These are phyloP conservation scores for Pilobolus umbonatus DNA, from an alignment of 192 early-diverging fungal species.

Conservation along the genomic window DNA sequence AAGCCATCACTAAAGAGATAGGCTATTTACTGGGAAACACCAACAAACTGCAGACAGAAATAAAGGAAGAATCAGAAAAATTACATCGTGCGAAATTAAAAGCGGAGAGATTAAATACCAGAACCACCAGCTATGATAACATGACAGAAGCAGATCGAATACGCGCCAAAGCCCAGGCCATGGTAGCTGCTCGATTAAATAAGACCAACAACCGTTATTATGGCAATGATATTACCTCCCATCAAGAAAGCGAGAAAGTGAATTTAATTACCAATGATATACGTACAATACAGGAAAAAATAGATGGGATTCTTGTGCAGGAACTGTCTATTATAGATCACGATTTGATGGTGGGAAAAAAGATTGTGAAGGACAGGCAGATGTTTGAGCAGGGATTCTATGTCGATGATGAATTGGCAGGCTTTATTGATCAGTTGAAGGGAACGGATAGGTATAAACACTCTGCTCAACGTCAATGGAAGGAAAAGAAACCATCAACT, in stretches of 20 bases:
- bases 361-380: constrained; percentile 7
- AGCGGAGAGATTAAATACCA: not conserved
- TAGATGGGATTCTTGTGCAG: constrained; percentile 2
- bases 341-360: not conserved
- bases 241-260: not conserved
- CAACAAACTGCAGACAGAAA: constrained; percentile 10
- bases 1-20: constrained; percentile 19
- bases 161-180: constrained; percentile 42
- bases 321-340: constrained; percentile 16
- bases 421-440: constrained; percentile 24
- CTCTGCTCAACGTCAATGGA: not conserved
- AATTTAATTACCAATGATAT: not conserved
- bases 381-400: constrained; percentile 35
- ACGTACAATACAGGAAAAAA: not conserved
- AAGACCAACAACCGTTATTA: not conserved
- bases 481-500: not conserved
- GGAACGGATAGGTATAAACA: too few species aligned
- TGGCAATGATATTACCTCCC: not conserved
- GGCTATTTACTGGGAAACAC: constrained; percentile 22
- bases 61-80: constrained; percentile 15
- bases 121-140: not conserved
- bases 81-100: constrained; percentile 8
- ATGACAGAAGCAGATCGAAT: constrained; percentile 46
- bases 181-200: constrained; percentile 41
- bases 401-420: constrained; percentile 23